These are phyloP conservation scores for Talaromyces adpressus DNA, from an alignment of 495 filamentous ascomycete genomes.

Conservation along the genomic window DNA sequence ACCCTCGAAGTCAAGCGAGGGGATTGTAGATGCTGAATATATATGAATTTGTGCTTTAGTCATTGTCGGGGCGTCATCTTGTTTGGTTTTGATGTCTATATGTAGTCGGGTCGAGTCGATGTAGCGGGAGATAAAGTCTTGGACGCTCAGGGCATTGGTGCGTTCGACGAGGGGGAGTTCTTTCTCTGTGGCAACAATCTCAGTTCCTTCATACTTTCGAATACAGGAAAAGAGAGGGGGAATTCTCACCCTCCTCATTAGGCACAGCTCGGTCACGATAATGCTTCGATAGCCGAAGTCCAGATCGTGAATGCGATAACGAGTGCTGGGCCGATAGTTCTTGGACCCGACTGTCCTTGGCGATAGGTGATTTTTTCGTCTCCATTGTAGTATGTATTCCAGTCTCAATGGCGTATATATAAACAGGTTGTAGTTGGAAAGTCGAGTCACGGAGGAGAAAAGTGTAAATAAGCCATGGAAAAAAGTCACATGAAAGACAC, in stretches of 20 bases:
- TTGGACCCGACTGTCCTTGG: neutral
- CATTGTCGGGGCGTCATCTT: neutral
- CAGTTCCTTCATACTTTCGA: neutral
- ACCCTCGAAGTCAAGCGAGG: constrained; percentile 44
- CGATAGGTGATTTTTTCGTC: neutral
- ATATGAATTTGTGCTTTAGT: constrained; percentile 22
- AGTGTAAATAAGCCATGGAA: neutral
- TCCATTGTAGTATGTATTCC: neutral
- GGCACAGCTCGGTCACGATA: constrained; percentile 4
- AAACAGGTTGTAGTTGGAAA: neutral
- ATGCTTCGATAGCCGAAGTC: constrained; percentile 6
- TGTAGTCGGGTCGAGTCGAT: constrained; percentile 15
- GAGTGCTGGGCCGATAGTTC: neutral
- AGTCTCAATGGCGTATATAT: neutral
- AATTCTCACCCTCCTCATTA: neutral
- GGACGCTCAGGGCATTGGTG: constrained; percentile 29
- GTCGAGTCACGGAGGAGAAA: neutral
- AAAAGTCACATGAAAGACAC: constrained; percentile 4
- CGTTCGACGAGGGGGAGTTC: constrained; percentile 32
- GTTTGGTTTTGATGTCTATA: constrained; percentile 2
- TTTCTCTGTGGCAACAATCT: neutral
- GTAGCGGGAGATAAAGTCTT: constrained; percentile 27
- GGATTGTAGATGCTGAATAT: constrained; percentile 39
- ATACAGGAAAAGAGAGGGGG: neutral
- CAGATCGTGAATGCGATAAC: constrained; percentile 3